Conservation (phyloP, 2,329 filamentous ascomycete genomes). For the Chaetothyriales sp. region DNA sequence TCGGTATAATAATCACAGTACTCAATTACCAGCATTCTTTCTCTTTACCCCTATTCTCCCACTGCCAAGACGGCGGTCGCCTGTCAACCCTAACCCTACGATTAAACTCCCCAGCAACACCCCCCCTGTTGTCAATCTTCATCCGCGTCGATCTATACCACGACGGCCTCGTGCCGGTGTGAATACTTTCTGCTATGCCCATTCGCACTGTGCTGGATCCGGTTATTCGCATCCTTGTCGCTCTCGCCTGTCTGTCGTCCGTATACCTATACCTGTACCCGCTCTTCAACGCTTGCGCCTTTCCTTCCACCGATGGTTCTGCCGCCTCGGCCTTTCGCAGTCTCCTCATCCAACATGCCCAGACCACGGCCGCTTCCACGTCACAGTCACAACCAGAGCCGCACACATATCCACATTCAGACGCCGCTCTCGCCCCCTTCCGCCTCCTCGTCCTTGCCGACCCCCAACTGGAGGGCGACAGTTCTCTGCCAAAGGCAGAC, state of each 20-base stretch:
- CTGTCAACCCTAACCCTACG: too few relatives aligned
- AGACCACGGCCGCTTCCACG: slow-evolving; percentile 5
- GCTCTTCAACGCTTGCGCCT: slow-evolving; percentile 62
- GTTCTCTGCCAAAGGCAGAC: slow-evolving; percentile 49
- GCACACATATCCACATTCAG: neutral
- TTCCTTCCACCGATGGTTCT: slow-evolving; percentile 41
- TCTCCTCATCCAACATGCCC: slow-evolving; percentile 26
- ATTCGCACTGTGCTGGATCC: slow-evolving; percentile 23
- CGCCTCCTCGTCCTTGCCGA: slow-evolving; percentile 77
- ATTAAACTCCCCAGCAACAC: slow-evolving; percentile 28
- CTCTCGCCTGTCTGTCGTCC: slow-evolving; percentile 54
- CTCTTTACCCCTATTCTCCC: neutral
- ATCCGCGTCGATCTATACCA: slow-evolving; percentile 6
- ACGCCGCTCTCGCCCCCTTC: slow-evolving; percentile 41
- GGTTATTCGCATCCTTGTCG: slow-evolving; percentile 36
- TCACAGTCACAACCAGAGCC: slow-evolving; percentile 12
- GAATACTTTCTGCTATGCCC: slow-evolving; percentile 29
- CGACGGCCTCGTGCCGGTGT: slow-evolving; percentile 6
- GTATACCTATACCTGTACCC: slow-evolving; percentile 81
- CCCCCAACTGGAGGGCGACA: slow-evolving; percentile 86
- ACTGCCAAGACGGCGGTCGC: too few relatives aligned
- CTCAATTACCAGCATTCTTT: too few relatives aligned
- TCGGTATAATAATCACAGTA: too few relatives aligned
- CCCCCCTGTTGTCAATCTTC: slow-evolving; percentile 19
- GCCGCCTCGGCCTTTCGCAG: slow-evolving; percentile 19